These are phyloP conservation scores for Rhizophagus sp. DNA, from an alignment of 192 early-diverging fungal species.

Conservation along the genomic window DNA sequence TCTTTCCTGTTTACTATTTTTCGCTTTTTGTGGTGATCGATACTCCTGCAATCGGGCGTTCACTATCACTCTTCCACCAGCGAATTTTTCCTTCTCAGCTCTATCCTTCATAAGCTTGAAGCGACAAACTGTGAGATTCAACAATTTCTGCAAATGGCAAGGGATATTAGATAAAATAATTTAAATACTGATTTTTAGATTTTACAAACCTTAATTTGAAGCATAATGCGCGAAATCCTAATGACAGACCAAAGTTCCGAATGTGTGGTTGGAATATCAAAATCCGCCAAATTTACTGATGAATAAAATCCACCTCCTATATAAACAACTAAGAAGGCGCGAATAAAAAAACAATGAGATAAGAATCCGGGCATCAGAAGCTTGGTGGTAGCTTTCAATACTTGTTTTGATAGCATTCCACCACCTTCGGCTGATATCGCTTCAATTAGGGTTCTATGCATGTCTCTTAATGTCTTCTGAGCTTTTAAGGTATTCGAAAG, in stretches of 20 bases:
- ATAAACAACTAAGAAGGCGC: conserved; percentile 26
- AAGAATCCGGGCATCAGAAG: conserved; percentile 32
- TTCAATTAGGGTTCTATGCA: conserved; percentile 28
- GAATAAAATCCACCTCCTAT: conserved; percentile 32
- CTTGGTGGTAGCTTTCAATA: conserved; percentile 21
- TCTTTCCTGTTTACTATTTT: background rate
- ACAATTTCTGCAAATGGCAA: conserved; percentile 4
- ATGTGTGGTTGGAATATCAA: conserved; percentile 32
- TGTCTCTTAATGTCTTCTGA: conserved; percentile 22
- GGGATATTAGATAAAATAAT: background rate
- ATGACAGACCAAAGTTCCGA: conserved; percentile 25
- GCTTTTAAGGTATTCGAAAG: conserved; percentile 18
- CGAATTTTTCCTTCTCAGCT: background rate
- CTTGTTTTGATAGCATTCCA: conserved; percentile 27
- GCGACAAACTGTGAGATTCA: conserved; percentile 4
- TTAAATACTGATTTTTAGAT: conserved; percentile 12
- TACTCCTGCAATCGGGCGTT: background rate
- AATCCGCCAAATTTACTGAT: conserved; percentile 27
- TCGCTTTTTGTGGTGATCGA: background rate
- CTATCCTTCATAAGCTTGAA: conserved; percentile 11
- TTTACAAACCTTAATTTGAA: conserved; percentile 28
- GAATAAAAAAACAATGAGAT: conserved; percentile 33
- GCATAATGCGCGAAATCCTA: conserved; percentile 27
- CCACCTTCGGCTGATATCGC: conserved; percentile 9
- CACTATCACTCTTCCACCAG: background rate